A percentile compares a stretch with the other conserved stretches of the same genome.
Conservation (phyloP, 2,329 filamentous ascomycete genomes). For the Zymoseptoria brevis region DNA sequence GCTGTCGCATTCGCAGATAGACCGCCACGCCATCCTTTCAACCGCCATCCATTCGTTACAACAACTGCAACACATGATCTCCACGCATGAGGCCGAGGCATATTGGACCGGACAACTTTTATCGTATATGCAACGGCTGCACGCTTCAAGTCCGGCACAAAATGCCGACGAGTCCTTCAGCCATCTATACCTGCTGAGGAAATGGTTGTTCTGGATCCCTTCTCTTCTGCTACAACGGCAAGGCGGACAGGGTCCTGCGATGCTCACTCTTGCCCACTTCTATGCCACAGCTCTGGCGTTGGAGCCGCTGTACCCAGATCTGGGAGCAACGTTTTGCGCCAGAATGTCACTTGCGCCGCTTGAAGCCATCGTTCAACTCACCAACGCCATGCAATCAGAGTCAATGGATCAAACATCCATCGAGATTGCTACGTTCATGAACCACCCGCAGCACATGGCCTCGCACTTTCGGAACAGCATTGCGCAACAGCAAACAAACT, state of each 20-base stretch:
- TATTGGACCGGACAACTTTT: slow-evolving; percentile 43
- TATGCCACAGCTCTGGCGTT: slow-evolving; percentile 82
- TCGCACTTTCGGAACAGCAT: slow-evolving; percentile 33
- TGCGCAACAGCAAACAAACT: slow-evolving; percentile 12
- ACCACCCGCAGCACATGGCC: slow-evolving; percentile 39
- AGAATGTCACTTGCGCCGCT: slow-evolving; percentile 67
- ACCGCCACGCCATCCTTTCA: slow-evolving; percentile 28
- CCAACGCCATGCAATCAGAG: slow-evolving; percentile 55
- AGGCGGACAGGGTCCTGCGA: slow-evolving; percentile 64
- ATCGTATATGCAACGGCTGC: slow-evolving; percentile 40
- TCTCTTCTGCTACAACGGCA: slow-evolving; percentile 73
- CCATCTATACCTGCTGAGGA: slow-evolving; percentile 75
- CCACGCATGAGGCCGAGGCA: slow-evolving; percentile 38
- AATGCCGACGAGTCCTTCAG: slow-evolving; percentile 77
- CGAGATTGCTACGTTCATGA: slow-evolving; percentile 39
- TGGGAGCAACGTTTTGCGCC: slow-evolving; percentile 72
- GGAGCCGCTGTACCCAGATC: slow-evolving; percentile 84
- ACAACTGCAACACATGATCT: slow-evolving; percentile 37
- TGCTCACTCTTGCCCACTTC: slow-evolving; percentile 82
- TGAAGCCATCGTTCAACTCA: slow-evolving; percentile 73
- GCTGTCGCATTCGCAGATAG: slow-evolving; percentile 14
- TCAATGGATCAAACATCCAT: slow-evolving; percentile 35
- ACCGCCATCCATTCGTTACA: slow-evolving; percentile 37
- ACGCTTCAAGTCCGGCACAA: slow-evolving; percentile 34
- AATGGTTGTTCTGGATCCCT: slow-evolving; percentile 95